phyloP scores from a whole-genome alignment of 202 grass and related monocot species.

The Elaeis oleifera region DNA sequence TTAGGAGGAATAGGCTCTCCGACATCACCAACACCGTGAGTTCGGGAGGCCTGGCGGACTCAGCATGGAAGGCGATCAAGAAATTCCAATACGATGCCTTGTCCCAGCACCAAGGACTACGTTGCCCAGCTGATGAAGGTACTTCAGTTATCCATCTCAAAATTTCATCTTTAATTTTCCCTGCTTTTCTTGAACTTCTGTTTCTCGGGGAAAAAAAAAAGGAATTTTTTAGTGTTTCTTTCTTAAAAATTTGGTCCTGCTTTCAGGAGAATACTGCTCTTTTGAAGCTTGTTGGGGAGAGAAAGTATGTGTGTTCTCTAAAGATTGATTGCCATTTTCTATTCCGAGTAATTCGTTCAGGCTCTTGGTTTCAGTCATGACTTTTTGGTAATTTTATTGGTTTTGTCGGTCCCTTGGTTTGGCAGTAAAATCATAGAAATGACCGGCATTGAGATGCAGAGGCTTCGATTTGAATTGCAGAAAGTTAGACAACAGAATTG shows the following conservation, averaged over 20 bases:
- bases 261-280: slow-evolving; percentile 2
- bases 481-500: slow-evolving; percentile 5
- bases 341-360: no score
- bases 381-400: background rate
- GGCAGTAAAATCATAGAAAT: slow-evolving; percentile 4
- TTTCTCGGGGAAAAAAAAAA: background rate
- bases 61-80: background rate
- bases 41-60: background rate
- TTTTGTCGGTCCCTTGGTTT: background rate
- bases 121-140: slow-evolving; percentile 10
- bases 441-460: slow-evolving; percentile 8
- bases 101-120: background rate
- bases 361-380: background rate
- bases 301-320: slow-evolving; percentile 1
- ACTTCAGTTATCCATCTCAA: no score
- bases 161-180: background rate
- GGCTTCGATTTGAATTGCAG: slow-evolving; percentile 2
- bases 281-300: slow-evolving; percentile 7
- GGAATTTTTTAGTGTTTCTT: background rate
- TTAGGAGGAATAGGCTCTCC: slow-evolving; percentile 1
- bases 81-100: background rate
- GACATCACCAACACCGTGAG: slow-evolving; percentile 10
- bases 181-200: background rate
- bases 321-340: background rate
- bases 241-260: background rate